Base-by-base conservation (phyloP, 2,329 filamentous ascomycete species). In the Talaromyces marneffei region DNA sequence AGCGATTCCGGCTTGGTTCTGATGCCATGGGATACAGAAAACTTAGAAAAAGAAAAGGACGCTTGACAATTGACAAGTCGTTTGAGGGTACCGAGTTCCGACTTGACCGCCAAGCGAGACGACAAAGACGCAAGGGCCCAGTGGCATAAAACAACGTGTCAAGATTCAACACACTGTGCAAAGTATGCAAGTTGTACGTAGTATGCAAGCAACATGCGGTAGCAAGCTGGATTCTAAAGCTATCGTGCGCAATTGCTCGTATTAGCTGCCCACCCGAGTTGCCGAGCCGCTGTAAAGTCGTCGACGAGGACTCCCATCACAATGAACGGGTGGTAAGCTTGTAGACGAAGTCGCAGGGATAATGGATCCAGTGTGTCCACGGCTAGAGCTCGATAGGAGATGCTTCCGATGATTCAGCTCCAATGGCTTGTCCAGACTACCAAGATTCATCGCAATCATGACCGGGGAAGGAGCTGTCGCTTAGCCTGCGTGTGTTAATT, bases 61-160 rank as follows among this genome's bases (percentile, higher is more conserved):
- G 14, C 42, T 48, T 2, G 44, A n/a, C 23, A 48, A 29, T 48
- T n/a, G 25, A 27, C 18, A 35, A n/a, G 29, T 54, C 33, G 50
- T n/a, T 37, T 25, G 9, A 39, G 2, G 20, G 20, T 10, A 55
- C 14, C 31, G 23, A 54, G 52, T 37, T 48, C 31, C 5, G 20
- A 40, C 44, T 40, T 52, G 46, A 59, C 57, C 57, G 57, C 57
- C 46, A 53, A 59, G 53, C 57, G 48, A 53, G 52, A 37, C 14
- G 35, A 55, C 8, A 18, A 16, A 27, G 46, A 44, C 35, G 46
- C 57, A 59, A 59, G 57, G 57, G 27, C 35, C 57, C 57, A 25
- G 35, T 18, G 25, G 33, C 57, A 53, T 59, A 55, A 25, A 40
- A 55, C 35, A 55, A 40, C 33, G 52, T 40, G 52, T 55, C 52